A percentile compares a stretch with the other conserved stretches of the same genome.
Conservation (phyloP, 345 rosid genomes). For the Sonneratia alba region DNA sequence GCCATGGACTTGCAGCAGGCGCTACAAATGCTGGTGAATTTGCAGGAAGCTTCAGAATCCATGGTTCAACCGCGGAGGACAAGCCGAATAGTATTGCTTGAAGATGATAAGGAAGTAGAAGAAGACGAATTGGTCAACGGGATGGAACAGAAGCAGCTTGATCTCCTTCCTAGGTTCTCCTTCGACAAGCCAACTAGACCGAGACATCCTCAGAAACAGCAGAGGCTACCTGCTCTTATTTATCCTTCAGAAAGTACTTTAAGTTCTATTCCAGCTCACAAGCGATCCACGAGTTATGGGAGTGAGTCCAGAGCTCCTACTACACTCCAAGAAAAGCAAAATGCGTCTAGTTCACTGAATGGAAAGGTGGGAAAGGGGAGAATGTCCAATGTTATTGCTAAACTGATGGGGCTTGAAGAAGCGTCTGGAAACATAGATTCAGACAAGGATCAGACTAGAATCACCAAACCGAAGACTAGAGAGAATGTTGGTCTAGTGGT, state of each 20-base stretch:
- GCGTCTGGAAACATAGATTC: conserved; percentile 40
- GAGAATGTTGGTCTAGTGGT: conserved; percentile 19
- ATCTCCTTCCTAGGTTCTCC: conserved; percentile 34
- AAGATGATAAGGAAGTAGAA: conserved; percentile 47
- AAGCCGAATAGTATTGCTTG: conserved; percentile 57
- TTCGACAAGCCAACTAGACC: conserved; percentile 33
- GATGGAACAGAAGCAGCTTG: conserved; percentile 36
- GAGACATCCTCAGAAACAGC: conserved; percentile 33
- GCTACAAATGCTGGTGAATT: conserved; percentile 62
- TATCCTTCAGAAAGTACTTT: conserved; percentile 26
- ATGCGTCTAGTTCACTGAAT: conserved; percentile 21
- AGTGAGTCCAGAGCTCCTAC: conserved; percentile 11
- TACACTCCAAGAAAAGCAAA: conserved; percentile 24
- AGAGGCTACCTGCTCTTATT: conserved; percentile 37
- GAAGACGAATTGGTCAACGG: conserved; percentile 6
- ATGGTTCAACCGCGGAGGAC: conserved; percentile 34
- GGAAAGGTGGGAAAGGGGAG: conserved; percentile 48
- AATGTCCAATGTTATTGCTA: conserved; percentile 76
- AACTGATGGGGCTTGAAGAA: conserved; percentile 77
- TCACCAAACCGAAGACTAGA: conserved; percentile 17
- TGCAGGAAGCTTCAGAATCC: conserved; percentile 63
- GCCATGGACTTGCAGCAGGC: conserved; percentile 78
- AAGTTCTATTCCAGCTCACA: conserved; percentile 27
- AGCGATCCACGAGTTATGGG: conserved; percentile 25
- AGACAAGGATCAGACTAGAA: conserved; percentile 17